phyloP scores from a whole-genome alignment of 768 basidiomycete species.

The Hygrophoropsis aurantiaca region DNA sequence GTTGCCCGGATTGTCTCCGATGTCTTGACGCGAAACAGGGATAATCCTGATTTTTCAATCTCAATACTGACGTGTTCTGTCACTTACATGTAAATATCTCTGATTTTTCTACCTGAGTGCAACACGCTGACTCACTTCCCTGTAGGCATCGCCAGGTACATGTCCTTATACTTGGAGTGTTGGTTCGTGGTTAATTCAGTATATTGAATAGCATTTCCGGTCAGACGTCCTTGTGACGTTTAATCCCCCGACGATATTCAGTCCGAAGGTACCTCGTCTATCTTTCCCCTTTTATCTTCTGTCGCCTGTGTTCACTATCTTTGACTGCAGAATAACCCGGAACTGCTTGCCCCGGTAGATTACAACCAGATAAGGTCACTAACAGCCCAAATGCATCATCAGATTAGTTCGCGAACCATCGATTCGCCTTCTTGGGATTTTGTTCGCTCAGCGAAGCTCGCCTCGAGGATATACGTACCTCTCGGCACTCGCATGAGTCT shows the following conservation, averaged over 20 bases:
- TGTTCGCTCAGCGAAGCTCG: slow-evolving; percentile 72
- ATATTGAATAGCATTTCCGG: slow-evolving; percentile 74
- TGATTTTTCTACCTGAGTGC: neutral
- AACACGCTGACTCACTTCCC: slow-evolving; percentile 5
- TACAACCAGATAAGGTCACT: slow-evolving; percentile 57
- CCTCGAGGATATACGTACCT: slow-evolving; percentile 80
- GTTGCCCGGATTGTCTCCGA: slow-evolving; percentile 83
- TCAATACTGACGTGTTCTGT: slow-evolving; percentile 76
- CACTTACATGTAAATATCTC: slow-evolving; percentile 66
- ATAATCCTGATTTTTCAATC: slow-evolving; percentile 70
- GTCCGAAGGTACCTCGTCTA: slow-evolving; percentile 49
- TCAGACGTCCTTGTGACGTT: slow-evolving; percentile 87
- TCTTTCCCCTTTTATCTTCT: neutral
- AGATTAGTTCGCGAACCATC: slow-evolving; percentile 75
- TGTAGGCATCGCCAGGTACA: slow-evolving; percentile 55
- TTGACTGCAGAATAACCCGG: slow-evolving; percentile 57
- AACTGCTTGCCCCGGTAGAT: slow-evolving; percentile 67
- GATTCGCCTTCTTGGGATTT: slow-evolving; percentile 86
- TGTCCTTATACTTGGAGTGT: no score
- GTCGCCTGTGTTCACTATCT: neutral
- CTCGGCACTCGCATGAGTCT: slow-evolving; percentile 84
- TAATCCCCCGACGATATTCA: slow-evolving; percentile 66
- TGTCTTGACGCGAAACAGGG: slow-evolving; percentile 64
- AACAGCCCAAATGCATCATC: slow-evolving; percentile 62
- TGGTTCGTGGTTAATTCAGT: no score